Evolutionary conservation across 1,284 basidiomycete genomes (phyloP).

Genomic region (Melampsora medusae): DNA sequence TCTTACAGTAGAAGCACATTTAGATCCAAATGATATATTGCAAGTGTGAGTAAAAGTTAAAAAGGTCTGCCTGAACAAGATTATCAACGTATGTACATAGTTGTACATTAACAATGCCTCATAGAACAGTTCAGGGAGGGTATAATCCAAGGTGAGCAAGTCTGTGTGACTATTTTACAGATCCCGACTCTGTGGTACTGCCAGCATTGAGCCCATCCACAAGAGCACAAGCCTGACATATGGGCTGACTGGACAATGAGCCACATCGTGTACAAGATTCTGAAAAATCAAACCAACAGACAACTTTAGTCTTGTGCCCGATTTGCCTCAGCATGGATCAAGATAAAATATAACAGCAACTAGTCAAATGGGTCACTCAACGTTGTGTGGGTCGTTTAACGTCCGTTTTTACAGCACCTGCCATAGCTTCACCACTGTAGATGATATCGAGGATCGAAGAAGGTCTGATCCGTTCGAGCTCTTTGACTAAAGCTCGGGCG

Average conservation of each 20-base stretch:
- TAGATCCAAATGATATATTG: no score
- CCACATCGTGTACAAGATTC: slow-evolving; percentile 85
- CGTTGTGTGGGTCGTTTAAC: slow-evolving; percentile 57
- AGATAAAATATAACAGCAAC: slow-evolving; percentile 63
- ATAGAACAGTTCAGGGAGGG: no score
- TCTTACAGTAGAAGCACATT: no score
- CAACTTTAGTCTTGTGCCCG: slow-evolving; percentile 2
- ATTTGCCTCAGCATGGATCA: not conserved
- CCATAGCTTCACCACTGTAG: slow-evolving; percentile 71
- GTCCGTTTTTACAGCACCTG: slow-evolving; percentile 56
- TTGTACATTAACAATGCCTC: no score
- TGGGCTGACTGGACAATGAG: slow-evolving; percentile 66
- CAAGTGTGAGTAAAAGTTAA: no score
- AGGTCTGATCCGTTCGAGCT: slow-evolving; percentile 87
- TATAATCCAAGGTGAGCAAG: no score
- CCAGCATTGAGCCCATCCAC: slow-evolving; percentile 35
- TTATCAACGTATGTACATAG: no score
- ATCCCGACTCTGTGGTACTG: no score
- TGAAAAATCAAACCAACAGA: slow-evolving; percentile 53
- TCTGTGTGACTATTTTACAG: no score
- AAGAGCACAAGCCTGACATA: slow-evolving; percentile 40
- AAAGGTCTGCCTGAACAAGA: no score
- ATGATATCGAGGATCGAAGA: slow-evolving; percentile 97
- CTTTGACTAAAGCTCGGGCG: slow-evolving; percentile 88
- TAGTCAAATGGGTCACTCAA: not conserved